Percentiles rank a stretch among this genome's conserved stretches.
Evolutionary conservation across 805 yeast species (phyloP).

Genomic region (Candida qinlingensis): DNA sequence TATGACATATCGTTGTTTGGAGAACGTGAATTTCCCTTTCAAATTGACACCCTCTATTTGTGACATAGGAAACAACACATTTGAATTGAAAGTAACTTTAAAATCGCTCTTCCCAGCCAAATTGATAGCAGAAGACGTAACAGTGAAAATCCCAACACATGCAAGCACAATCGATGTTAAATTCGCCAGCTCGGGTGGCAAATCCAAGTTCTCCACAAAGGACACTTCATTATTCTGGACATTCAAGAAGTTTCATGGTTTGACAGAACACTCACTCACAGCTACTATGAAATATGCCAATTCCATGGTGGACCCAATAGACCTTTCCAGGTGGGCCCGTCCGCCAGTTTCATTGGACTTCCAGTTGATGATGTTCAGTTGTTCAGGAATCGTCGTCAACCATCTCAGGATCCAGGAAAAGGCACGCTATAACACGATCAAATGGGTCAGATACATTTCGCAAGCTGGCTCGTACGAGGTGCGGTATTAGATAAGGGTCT

Average conservation of each 20-base stretch:
- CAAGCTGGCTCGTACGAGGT: conserved; percentile 79
- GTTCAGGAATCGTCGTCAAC: conserved; percentile 71
- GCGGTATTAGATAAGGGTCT: conserved; percentile 39
- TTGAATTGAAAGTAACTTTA: conserved; percentile 56
- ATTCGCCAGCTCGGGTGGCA: conserved; percentile 51
- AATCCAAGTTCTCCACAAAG: conserved; percentile 61
- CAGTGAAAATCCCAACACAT: conserved; percentile 66
- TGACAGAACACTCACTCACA: conserved; percentile 54
- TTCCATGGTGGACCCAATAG: conserved; percentile 3
- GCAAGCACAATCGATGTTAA: conserved; percentile 46
- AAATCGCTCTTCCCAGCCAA: conserved; percentile 57
- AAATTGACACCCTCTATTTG: conserved; percentile 52
- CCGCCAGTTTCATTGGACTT: conserved; percentile 72
- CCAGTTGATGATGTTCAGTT: conserved; percentile 64
- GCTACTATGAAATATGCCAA: conserved; percentile 43
- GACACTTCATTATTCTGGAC: conserved; percentile 67
- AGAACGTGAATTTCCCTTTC: conserved; percentile 67
- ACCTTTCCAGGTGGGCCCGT: conserved; percentile 5
- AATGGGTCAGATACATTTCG: conserved; percentile 81
- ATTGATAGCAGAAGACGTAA: conserved; percentile 57
- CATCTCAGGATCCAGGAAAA: conserved; percentile 61
- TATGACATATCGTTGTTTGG: conserved; percentile 62
- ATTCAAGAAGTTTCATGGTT: conserved; percentile 62
- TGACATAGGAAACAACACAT: conserved; percentile 35
- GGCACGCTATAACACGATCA: conserved; percentile 56